Conservation (phyloP, 1,284 basidiomycete species). For the Cutaneotrichosporon sp. region DNA sequence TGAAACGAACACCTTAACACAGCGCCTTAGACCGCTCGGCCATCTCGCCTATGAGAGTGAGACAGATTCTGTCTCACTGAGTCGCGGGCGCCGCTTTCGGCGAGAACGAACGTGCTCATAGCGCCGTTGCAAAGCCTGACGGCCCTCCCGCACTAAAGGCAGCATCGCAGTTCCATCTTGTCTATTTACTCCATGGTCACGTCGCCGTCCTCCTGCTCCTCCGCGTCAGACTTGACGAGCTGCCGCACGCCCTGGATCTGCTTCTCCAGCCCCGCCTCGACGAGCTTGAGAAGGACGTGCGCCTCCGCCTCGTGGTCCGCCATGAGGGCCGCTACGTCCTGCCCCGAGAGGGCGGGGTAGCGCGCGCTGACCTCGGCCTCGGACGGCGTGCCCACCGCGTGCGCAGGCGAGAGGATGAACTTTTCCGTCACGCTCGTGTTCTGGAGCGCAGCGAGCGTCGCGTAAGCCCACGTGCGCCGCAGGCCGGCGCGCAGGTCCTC, state of each 20-base stretch:
- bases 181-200: slow-evolving; percentile 20
- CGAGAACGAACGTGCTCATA: no score
- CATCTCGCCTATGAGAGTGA: slow-evolving; percentile 19
- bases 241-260: slow-evolving; percentile 37
- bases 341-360: slow-evolving; percentile 37
- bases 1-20: slow-evolving; percentile 19
- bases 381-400: slow-evolving; percentile 37
- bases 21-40: slow-evolving; percentile 30
- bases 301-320: slow-evolving; percentile 46
- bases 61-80: no score
- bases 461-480: slow-evolving; percentile 38
- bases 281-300: slow-evolving; percentile 32
- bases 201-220: slow-evolving; percentile 19
- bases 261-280: slow-evolving; percentile 38
- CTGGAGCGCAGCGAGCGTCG: slow-evolving; percentile 34
- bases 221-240: slow-evolving; percentile 25
- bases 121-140: no score
- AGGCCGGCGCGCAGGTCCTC: slow-evolving; percentile 38
- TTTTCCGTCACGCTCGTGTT: slow-evolving; percentile 31
- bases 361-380: slow-evolving; percentile 45
- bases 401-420: slow-evolving; percentile 37
- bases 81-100: no score
- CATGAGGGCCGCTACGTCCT: slow-evolving; percentile 45
- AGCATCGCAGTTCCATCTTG: not conserved
- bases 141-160: no score